These are phyloP conservation scores for Gamsiella multidivaricata DNA, from an alignment of 192 early-diverging fungal genomes.

Conservation along the genomic window DNA sequence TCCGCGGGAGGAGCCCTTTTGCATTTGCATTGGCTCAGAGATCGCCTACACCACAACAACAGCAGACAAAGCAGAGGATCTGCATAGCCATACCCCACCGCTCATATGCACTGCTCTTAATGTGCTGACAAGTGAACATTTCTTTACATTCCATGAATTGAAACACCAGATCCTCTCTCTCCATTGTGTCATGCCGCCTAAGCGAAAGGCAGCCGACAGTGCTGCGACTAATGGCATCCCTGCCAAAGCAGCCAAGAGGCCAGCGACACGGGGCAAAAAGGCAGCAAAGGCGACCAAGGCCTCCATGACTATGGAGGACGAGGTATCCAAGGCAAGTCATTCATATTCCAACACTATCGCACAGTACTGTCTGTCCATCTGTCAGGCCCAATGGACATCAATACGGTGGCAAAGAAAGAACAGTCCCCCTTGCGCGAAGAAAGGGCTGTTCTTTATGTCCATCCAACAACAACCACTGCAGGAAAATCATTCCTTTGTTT, in stretches of 20 bases:
- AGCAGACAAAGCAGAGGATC: too few relatives aligned
- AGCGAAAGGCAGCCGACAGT: conserved; percentile 4
- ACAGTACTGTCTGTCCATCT: too few relatives aligned
- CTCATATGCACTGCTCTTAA: neutral
- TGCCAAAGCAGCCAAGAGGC: conserved; percentile 10
- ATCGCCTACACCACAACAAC: too few relatives aligned
- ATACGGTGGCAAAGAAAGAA: neutral
- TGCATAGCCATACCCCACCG: too few relatives aligned
- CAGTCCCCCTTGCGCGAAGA: too few relatives aligned
- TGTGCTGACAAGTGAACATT: neutral
- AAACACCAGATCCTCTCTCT: neutral
- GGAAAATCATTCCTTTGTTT: neutral
- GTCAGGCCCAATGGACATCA: too few relatives aligned
- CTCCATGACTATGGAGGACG: too few relatives aligned
- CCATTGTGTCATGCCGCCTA: conserved; percentile 11
- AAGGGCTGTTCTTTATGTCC: neutral
- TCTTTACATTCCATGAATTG: neutral
- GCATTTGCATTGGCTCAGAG: too few relatives aligned
- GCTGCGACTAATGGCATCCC: neutral
- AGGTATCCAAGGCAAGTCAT: conserved; percentile 15
- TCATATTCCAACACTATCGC: too few relatives aligned
- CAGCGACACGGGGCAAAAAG: conserved; percentile 3
- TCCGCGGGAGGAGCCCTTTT: too few relatives aligned
- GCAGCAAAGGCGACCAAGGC: neutral
- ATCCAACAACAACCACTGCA: too few relatives aligned